Percentiles rank a stretch among this genome's conserved stretches.
Evolutionary conservation across 352 stramenopile genomes (phyloP).

Genomic region (Phytophthora pisi): DNA sequence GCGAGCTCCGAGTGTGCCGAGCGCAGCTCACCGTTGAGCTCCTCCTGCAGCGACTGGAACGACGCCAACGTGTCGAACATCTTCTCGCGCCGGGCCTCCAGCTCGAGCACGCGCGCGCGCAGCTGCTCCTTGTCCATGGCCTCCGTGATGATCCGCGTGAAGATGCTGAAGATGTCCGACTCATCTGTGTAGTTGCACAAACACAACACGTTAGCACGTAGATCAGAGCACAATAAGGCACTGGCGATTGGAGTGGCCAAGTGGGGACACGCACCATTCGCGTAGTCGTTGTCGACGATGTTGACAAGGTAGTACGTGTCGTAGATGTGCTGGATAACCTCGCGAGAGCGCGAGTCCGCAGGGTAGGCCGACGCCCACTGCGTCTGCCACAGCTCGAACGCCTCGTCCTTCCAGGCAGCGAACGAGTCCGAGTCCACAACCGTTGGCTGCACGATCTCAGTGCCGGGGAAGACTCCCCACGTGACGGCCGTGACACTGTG

Average conservation of each 20-base stretch:
- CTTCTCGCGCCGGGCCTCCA: constrained; percentile 76
- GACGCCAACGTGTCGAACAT: constrained; percentile 78
- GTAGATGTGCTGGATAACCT: constrained; percentile 87
- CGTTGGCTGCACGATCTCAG: constrained; percentile 95
- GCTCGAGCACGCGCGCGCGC: constrained; percentile 65
- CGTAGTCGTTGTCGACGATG: constrained; percentile 99
- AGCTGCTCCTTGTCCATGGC: constrained; percentile 82
- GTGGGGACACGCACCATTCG: constrained; percentile 51
- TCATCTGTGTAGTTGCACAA: constrained; percentile 44
- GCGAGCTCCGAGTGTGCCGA: constrained; percentile 55
- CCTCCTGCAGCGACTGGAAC: constrained; percentile 68
- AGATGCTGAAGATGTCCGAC: constrained; percentile 85
- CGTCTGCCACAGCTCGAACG: constrained; percentile 97
- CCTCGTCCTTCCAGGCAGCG: constrained; percentile 95
- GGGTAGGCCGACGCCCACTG: constrained; percentile 97
- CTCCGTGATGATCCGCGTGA: constrained; percentile 83
- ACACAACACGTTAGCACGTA: background rate
- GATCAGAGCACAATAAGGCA: background rate
- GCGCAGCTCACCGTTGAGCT: constrained; percentile 58
- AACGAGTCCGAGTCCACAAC: constrained; percentile 98
- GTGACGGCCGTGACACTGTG: constrained; percentile 95
- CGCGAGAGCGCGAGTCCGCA: constrained; percentile 62
- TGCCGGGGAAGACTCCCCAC: constrained; percentile 97
- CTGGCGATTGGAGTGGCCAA: background rate
- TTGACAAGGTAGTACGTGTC: constrained; percentile 98